Conservation (phyloP, 306 rosid species). For the Abrus pulchellus region DNA sequence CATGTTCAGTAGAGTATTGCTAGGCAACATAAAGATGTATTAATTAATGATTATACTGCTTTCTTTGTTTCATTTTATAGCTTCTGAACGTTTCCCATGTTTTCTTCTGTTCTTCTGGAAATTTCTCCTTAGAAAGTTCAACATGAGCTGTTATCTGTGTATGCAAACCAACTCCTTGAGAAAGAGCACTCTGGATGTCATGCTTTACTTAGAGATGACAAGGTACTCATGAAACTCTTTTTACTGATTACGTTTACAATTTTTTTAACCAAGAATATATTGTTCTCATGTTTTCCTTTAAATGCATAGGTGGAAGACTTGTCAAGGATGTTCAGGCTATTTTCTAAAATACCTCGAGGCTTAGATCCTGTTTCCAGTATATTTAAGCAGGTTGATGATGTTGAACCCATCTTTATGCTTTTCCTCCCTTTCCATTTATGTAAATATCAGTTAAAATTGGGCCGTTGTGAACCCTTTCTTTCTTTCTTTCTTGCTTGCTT, state of each 20-base stretch:
- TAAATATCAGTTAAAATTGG: constrained; percentile 2
- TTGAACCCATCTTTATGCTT: constrained; percentile 38
- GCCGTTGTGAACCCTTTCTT: background rate
- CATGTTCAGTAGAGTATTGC: constrained; percentile 39
- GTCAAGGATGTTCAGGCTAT: constrained; percentile 98
- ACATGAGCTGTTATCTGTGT: constrained; percentile 77
- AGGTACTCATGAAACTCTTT: constrained; percentile 58
- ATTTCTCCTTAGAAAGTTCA: constrained; percentile 75
- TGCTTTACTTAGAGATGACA: constrained; percentile 89
- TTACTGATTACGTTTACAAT: constrained; percentile 15
- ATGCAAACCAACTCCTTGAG: constrained; percentile 87
- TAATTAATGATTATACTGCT: constrained; percentile 14
- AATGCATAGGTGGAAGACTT: constrained; percentile 79
- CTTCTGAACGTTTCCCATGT: constrained; percentile 45
- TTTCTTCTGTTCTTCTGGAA: constrained; percentile 38
- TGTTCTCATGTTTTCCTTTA: constrained; percentile 27
- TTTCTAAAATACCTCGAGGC: constrained; percentile 90
- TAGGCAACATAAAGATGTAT: constrained; percentile 14
- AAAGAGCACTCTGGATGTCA: constrained; percentile 96
- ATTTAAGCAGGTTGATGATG: constrained; percentile 80
- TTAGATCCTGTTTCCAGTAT: constrained; percentile 90
- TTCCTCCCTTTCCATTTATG: constrained; percentile 11
- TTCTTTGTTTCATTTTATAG: constrained; percentile 8
- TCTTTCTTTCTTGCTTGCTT: constrained; percentile 31
- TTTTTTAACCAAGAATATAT: constrained; percentile 8